A percentile compares a stretch with the other conserved stretches of the same genome.
Conservation (phyloP, 805 yeast genomes). For the Candida argentea region DNA sequence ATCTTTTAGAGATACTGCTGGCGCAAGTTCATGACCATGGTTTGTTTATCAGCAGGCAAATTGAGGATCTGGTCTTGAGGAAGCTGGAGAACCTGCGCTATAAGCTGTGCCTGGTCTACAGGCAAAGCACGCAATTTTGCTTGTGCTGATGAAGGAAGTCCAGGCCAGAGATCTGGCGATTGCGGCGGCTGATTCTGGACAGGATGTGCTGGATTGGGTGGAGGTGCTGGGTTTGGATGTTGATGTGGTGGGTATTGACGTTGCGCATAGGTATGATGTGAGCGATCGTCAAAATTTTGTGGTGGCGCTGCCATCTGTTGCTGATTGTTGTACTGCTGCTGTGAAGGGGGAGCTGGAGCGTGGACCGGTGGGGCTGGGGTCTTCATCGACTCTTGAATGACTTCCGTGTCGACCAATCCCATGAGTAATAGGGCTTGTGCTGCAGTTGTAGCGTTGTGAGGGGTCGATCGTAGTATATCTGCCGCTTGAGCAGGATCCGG, state of each 20-base stretch:
- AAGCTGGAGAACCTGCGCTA: slow-evolving; percentile 43
- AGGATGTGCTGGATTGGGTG: slow-evolving; percentile 1
- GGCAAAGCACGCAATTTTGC: slow-evolving; percentile 42
- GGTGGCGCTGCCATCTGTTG: background rate
- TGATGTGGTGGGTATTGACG: background rate
- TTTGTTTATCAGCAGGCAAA: slow-evolving; percentile 41
- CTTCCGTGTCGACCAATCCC: slow-evolving; percentile 65
- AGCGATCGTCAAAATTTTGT: slow-evolving; percentile 2
- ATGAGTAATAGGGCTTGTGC: slow-evolving; percentile 66
- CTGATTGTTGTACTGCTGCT: slow-evolving; percentile 6
- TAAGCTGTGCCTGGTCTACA: slow-evolving; percentile 46
- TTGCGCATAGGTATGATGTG: background rate
- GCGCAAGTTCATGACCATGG: slow-evolving; percentile 46
- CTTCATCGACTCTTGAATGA: slow-evolving; percentile 48
- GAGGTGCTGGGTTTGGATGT: slow-evolving; percentile 2
- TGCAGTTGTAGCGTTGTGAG: slow-evolving; percentile 52
- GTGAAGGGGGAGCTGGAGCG: slow-evolving; percentile 6
- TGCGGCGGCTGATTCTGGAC: background rate
- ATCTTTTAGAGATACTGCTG: slow-evolving; percentile 36
- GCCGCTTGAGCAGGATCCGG: slow-evolving; percentile 42
- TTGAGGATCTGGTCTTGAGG: slow-evolving; percentile 39
- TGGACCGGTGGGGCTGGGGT: slow-evolving; percentile 13
- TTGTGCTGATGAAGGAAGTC: slow-evolving; percentile 38
- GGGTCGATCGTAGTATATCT: slow-evolving; percentile 42
- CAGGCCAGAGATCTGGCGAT: slow-evolving; percentile 25